These are phyloP conservation scores for Scheffersomyces ergatensis DNA, from an alignment of 805 yeast genomes.

Conservation along the genomic window DNA sequence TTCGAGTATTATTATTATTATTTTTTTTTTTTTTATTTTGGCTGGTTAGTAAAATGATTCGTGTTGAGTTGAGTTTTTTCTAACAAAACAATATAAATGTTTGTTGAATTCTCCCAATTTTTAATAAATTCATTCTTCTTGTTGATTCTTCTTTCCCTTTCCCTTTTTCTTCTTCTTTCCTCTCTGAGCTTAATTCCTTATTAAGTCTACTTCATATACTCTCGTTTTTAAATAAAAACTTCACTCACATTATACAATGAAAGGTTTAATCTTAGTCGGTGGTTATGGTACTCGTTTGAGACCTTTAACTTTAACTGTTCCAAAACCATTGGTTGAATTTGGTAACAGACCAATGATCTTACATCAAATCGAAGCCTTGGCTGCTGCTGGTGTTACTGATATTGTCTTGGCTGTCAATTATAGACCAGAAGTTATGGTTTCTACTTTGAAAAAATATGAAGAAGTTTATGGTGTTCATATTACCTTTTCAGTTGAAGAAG, in stretches of 20 bases:
- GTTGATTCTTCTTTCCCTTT: no score
- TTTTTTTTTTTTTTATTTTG: no score
- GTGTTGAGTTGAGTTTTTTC: no score
- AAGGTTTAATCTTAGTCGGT: constrained; percentile 97
- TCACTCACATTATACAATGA: constrained; percentile 47
- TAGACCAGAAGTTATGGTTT: constrained; percentile 99
- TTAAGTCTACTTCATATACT: background rate
- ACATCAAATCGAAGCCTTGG: constrained; percentile 97
- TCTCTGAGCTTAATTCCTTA: no score
- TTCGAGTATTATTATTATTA: no score
- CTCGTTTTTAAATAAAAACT: background rate
- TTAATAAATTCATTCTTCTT: no score
- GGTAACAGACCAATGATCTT: constrained; percentile 99
- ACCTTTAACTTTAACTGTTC: constrained; percentile 92
- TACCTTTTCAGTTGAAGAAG: constrained; percentile 97
- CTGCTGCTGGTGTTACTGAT: constrained; percentile 98
- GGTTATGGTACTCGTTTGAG: constrained; percentile 99
- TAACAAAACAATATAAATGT: no score
- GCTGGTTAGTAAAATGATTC: no score
- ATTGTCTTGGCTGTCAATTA: constrained; percentile 98
- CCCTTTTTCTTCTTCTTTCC: no score
- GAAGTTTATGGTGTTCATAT: constrained; percentile 89
- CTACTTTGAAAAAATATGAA: constrained; percentile 91
- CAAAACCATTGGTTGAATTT: constrained; percentile 96
- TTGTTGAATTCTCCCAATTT: no score